phyloP scores from a whole-genome alignment of 164 flowering plant species.

The Annona squamosa region DNA sequence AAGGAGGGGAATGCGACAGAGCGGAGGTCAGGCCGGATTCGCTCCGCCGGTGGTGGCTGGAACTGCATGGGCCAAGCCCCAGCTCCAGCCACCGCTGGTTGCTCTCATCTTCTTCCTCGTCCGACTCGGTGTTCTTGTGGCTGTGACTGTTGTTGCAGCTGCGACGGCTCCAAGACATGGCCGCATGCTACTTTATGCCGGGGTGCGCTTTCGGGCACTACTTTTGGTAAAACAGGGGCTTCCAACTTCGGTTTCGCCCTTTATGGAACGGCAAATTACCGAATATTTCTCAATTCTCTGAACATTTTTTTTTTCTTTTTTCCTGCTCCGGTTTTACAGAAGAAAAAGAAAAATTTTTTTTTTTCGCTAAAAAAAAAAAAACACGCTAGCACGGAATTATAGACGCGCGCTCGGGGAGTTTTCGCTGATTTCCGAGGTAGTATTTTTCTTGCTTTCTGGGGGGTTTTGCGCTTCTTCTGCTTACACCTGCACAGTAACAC shows the following conservation, averaged over 20 bases:
- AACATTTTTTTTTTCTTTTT: not conserved
- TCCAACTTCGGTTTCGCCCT: constrained; percentile 10
- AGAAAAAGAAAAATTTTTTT: not conserved
- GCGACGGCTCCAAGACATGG: constrained; percentile 7
- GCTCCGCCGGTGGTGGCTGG: not conserved
- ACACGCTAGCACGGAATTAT: constrained; percentile 15
- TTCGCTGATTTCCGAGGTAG: constrained; percentile 17
- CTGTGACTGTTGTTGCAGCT: not conserved
- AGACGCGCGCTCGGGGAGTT: not conserved
- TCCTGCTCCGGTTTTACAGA: not conserved
- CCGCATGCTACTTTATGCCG: constrained; percentile 7
- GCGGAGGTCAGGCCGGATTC: not conserved
- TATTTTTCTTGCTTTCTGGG: not conserved
- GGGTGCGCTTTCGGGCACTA: not conserved
- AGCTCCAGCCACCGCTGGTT: constrained; percentile 17
- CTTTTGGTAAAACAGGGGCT: constrained; percentile 2
- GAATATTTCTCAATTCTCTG: not conserved
- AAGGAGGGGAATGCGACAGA: not conserved
- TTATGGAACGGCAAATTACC: constrained; percentile 10
- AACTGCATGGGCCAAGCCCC: constrained; percentile 10
- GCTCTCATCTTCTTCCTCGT: constrained; percentile 2
- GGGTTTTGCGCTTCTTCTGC: not conserved
- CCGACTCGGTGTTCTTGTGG: not conserved
- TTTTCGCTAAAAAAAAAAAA: constrained; percentile 3
- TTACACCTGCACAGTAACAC: constrained; percentile 5